Percentiles rank a stretch among this genome's conserved stretches.
phyloP scores from a whole-genome alignment of 1,284 basidiomycete genomes.

The Quambalaria eucalypti region DNA sequence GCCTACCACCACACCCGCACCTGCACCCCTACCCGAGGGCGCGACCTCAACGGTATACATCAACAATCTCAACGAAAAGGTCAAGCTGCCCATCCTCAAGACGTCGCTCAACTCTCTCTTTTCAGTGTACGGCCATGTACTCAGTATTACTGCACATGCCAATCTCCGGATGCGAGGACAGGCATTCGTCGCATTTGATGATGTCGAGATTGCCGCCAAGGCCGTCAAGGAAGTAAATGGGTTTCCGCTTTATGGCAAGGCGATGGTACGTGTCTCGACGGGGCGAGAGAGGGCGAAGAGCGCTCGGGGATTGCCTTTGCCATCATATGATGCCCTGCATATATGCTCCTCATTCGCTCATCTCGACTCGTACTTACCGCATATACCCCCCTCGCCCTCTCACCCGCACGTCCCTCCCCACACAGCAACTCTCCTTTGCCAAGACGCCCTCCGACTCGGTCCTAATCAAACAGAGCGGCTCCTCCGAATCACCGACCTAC shows the following conservation, averaged over 20 bases:
- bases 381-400: background rate
- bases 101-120: slow-evolving; percentile 78
- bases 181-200: slow-evolving; percentile 86
- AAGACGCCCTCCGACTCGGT: slow-evolving; percentile 78
- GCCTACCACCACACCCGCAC: too few species aligned
- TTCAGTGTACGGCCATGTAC: slow-evolving; percentile 80
- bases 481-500: slow-evolving; percentile 13
- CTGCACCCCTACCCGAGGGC: too few species aligned
- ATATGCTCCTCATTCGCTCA: background rate
- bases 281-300: background rate
- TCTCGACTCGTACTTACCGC: too few species aligned
- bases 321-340: background rate
- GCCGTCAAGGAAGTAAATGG: slow-evolving; percentile 84
- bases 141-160: slow-evolving; percentile 82
- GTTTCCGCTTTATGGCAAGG: slow-evolving; percentile 92
- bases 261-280: slow-evolving; percentile 53
- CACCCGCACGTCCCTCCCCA: slow-evolving; percentile 5
- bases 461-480: slow-evolving; percentile 49
- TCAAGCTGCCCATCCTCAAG: slow-evolving; percentile 79
- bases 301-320: background rate
- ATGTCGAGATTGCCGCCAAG: slow-evolving; percentile 68
- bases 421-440: slow-evolving; percentile 86
- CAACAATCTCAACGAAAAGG: slow-evolving; percentile 94
- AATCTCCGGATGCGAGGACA: slow-evolving; percentile 96
- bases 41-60: slow-evolving; percentile 80